A percentile compares a stretch with the other conserved stretches of the same genome.
Evolutionary conservation across 1,284 basidiomycete genomes (phyloP).

Genomic region (Cryptococcus floricola): DNA sequence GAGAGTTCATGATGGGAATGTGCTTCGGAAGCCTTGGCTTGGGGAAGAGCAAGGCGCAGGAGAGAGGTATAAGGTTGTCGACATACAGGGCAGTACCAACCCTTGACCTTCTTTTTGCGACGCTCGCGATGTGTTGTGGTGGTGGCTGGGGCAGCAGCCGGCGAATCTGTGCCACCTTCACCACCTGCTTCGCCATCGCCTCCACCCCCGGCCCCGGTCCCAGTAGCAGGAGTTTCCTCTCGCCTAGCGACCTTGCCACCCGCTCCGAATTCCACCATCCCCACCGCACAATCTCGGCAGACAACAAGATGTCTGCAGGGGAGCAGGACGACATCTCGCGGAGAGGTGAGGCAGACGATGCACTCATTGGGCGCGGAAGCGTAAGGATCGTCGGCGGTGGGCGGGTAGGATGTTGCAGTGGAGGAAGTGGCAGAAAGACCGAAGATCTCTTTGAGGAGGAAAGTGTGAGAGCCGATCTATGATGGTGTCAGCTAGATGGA

Average conservation of each 20-base stretch:
- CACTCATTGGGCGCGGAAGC: conserved; percentile 79
- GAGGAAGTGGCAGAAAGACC: conserved; percentile 60
- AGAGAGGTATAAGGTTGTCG: conserved; percentile 86
- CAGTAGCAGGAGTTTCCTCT: conserved; percentile 31
- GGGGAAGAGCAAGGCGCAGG: conserved; percentile 70
- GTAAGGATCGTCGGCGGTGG: conserved; percentile 53
- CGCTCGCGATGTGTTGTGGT: conserved; percentile 50
- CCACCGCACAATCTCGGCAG: conserved; percentile 83
- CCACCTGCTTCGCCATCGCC: conserved; percentile 14
- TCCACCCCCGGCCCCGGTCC: conserved; percentile 14
- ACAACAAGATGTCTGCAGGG: conserved; percentile 87
- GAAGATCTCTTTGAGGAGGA: conserved; percentile 88
- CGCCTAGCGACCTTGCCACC: conserved; percentile 71
- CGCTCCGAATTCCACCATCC: conserved; percentile 92
- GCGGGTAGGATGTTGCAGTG: conserved; percentile 54
- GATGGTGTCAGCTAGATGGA: neutral
- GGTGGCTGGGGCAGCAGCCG: conserved; percentile 37
- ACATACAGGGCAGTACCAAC: conserved; percentile 91
- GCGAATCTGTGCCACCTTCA: conserved; percentile 28
- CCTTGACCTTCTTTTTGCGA: conserved; percentile 83
- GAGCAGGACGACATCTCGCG: conserved; percentile 80
- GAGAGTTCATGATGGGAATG: conserved; percentile 4
- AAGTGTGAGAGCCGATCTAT: conserved; percentile 77
- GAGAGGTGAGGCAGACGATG: conserved; percentile 76
- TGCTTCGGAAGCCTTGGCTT: conserved; percentile 51